Evolutionary conservation across 768 basidiomycete species (phyloP), one percentile per base, ranked within the genome.

Genomic region (Tubosaeta sp.): DNA sequence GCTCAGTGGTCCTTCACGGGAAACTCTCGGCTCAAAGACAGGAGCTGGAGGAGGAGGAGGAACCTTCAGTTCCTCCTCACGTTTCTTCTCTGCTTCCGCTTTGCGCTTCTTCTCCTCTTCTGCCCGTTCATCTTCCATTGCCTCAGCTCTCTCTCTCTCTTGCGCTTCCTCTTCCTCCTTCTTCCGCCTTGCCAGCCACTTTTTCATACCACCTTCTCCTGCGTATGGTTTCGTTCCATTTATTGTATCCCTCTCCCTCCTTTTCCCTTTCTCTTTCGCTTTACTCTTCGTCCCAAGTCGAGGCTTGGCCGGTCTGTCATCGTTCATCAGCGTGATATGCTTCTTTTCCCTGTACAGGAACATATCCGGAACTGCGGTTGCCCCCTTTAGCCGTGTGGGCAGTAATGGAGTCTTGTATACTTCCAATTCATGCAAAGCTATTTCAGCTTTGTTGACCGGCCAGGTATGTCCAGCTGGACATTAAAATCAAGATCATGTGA

Each of bases 331-430:
- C 22, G 74, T 69, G n/a, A 73, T 67, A 12, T 61, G 64, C n/a
- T 71, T 72, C 37, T 54, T 63, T 60, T 73, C 73, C 54, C 72
- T 75, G 6, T 81, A 74, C 56, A 81, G 74, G 70, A 89, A 88
- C 70, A 87, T 78, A 53, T 85, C 82, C 6, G 84, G 82, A 37
- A 78, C 70, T 4, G 69, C 69, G 6, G 72, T 65, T 7, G 76
- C 66, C 25, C 59, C 74, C 63, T 60, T 76, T 56, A 59, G 66
- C 17, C 76, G 76, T n/a, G 85, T 82, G 11, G 88, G 86, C 14
- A 89, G 59, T 42, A 91, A 76, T 6, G 88, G 88, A 1, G 86
- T 91, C 70, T 84, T 86, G 73, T 89, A 91, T 29, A 86, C 76
- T 56, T 90, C 87, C 42, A 88, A 71, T 59, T 86, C 84, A 39